Conservation (phyloP, 2,329 filamentous ascomycete genomes). For the Metarhizium anisopliae region DNA sequence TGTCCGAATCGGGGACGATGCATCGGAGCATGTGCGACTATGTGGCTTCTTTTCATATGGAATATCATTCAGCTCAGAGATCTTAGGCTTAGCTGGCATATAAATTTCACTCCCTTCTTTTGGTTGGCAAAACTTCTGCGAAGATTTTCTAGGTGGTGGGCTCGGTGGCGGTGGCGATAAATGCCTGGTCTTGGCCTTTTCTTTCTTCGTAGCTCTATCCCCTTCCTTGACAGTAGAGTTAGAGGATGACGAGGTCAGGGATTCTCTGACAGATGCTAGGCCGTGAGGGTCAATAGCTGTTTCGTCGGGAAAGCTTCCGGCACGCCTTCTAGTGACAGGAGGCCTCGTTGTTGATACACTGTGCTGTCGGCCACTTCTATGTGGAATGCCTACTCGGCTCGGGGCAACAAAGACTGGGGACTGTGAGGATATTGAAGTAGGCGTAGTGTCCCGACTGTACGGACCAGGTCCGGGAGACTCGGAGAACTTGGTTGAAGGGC, state of each 20-base stretch:
- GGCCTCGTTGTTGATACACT: conserved; percentile 49
- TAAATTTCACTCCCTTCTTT: conserved; percentile 1
- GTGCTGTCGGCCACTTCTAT: conserved; percentile 37
- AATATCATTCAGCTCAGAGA: not conserved
- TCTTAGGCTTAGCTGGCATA: not conserved
- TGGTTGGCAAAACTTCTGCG: conserved; percentile 40
- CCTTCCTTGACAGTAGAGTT: conserved; percentile 56
- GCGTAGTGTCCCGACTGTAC: conserved; percentile 71
- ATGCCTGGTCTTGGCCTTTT: conserved; percentile 31
- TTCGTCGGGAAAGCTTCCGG: conserved; percentile 45
- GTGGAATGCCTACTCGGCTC: conserved; percentile 32
- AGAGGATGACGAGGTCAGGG: conserved; percentile 63
- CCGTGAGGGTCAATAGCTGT: conserved; percentile 42
- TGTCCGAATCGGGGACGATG: conserved; percentile 21
- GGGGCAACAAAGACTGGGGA: conserved; percentile 54
- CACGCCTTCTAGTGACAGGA: conserved; percentile 49
- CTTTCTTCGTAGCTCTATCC: conserved; percentile 30
- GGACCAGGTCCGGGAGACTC: conserved; percentile 60
- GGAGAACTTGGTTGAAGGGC: conserved; percentile 67
- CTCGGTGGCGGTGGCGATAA: conserved; percentile 45
- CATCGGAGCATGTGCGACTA: conserved; percentile 22
- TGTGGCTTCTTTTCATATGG: conserved; percentile 26
- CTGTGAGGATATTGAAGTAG: conserved; percentile 68
- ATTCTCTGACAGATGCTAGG: conserved; percentile 59
- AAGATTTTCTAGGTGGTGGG: conserved; percentile 54